These are phyloP conservation scores for Plasmodium inui DNA, from an alignment of 169 alveolate genomes.

Conservation along the genomic window DNA sequence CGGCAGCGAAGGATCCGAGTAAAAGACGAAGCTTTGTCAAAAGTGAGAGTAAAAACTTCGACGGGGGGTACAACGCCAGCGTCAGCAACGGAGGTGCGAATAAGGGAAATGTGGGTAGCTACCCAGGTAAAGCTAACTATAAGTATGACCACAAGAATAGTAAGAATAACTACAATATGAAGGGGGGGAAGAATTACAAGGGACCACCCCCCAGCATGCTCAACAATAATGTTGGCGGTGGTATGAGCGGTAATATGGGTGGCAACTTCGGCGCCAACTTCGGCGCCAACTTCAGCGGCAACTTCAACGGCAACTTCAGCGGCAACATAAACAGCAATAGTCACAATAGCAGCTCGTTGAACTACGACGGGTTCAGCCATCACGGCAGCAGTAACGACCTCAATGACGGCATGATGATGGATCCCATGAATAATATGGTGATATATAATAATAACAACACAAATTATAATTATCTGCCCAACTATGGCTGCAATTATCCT, in stretches of 20 bases:
- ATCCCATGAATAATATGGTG: constrained; percentile 34
- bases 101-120: neutral
- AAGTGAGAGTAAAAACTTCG: constrained; percentile 4
- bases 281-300: neutral
- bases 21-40: constrained; percentile 36
- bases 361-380: neutral
- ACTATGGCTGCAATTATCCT: constrained; percentile 21
- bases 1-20: constrained; percentile 31
- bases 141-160: neutral
- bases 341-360: neutral
- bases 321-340: neutral
- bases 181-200: neutral
- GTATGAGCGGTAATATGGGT: too few species aligned
- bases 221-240: neutral
- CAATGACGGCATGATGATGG: neutral
- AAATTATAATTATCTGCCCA: constrained; percentile 24
- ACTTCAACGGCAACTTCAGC: neutral
- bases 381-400: neutral
- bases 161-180: neutral
- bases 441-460: constrained; percentile 21
- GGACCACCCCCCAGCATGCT: neutral
- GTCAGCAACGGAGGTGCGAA: neutral
- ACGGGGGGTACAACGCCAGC: neutral
- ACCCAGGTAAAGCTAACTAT: neutral
- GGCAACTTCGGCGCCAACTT: neutral